A percentile compares a stretch with the other conserved stretches of the same genome.
Evolutionary conservation across 2,329 filamentous ascomycete species (phyloP).

Genomic region (Beauveria asiatica): DNA sequence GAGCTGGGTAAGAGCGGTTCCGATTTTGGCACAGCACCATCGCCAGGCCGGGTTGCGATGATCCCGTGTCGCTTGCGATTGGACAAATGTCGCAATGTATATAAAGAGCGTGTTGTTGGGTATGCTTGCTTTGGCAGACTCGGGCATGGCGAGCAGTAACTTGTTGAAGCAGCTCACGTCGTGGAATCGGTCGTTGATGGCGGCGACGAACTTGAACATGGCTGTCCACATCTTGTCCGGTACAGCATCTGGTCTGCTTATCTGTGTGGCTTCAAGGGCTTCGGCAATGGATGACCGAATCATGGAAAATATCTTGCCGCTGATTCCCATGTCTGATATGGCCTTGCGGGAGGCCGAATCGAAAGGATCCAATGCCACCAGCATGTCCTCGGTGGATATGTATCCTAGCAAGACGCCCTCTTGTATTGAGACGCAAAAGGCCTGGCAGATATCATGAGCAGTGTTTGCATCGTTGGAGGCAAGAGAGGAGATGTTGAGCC

Average conservation of each 20-base stretch:
- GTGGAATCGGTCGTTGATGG: background rate
- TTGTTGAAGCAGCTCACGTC: constrained; percentile 4
- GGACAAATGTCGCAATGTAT: background rate
- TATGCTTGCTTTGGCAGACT: background rate
- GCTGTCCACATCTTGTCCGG: constrained; percentile 4
- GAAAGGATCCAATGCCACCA: constrained; percentile 1
- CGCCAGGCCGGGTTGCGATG: background rate
- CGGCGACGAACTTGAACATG: background rate
- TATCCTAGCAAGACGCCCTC: background rate
- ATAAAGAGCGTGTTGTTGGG: background rate
- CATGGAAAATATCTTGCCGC: background rate
- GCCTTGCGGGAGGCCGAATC: background rate
- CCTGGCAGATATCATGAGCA: background rate
- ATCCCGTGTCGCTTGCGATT: background rate
- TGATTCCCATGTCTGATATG: background rate
- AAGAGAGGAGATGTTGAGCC: background rate
- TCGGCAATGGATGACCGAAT: background rate
- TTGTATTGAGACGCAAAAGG: background rate
- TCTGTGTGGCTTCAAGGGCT: background rate
- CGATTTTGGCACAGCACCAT: constrained; percentile 6
- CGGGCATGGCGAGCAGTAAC: background rate
- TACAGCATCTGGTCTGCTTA: background rate
- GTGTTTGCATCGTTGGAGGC: background rate
- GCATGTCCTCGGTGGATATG: background rate
- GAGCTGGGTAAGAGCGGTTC: background rate